Evolutionary conservation across 495 filamentous ascomycete species (phyloP), one percentile per base, ranked within the genome.

Genomic region (Staphylotrichum longicolle): DNA sequence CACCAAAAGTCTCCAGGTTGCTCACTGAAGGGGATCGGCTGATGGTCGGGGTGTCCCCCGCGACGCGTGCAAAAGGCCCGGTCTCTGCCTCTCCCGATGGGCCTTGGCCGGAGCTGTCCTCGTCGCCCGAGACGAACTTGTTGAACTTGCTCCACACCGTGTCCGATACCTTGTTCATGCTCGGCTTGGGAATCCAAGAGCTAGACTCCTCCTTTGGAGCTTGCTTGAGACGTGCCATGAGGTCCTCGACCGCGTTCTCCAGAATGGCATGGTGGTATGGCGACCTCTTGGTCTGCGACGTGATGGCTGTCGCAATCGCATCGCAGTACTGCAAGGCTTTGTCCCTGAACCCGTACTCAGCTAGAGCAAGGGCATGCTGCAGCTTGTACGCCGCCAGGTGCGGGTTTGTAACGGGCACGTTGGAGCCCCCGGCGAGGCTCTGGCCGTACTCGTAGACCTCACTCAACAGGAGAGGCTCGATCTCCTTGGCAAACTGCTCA

Each of bases 321-420:
- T 98, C 92, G 67, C 93, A 96, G 66, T 99, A 99, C 61, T 88
- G 84, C 69, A 96, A 83, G 20, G 95, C 94, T 70, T 96, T 93
- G 40, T 84, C 80, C 66, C 87, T 84, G 54, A 84, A 85, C 4
- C 95, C 95, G 67, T 87, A 82, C 64, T 97, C 92, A 9, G 92
- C 91, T 53, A 98, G 81, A 14, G 85, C 79, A 68, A 85, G 84
- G 11, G 94, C 95, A 73, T 97, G 87, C 27, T 93, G 82, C 44
- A 97, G 78, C 70, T 97, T 98, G 78, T 93, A 96, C 3, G 86
- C 82, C 68, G 94, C 84, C 32, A 99, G 75, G 70, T 99, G 93
- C 33, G 94, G 91, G 63, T 75, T 79, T 54, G 87, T 77, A n/a
- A 82, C 63, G n/a, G 82, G 77, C 12, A 76, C 67, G 46, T 70